A percentile compares a stretch with the other conserved stretches of the same genome.
These are phyloP conservation scores for Fraxinus baroniana DNA, from an alignment of 305 asterid species.

Conservation along the genomic window DNA sequence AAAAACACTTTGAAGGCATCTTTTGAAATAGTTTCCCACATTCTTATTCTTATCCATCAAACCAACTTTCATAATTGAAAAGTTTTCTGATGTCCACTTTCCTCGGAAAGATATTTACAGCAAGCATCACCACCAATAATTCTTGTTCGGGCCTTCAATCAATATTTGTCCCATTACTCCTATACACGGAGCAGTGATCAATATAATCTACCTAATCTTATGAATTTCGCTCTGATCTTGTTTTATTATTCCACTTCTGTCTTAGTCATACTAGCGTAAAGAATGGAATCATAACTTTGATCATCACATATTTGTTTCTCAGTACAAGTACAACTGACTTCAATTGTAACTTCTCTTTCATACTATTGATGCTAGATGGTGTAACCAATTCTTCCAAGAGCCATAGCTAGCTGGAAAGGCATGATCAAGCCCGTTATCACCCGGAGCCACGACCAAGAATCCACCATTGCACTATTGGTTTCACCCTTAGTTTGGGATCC, in stretches of 20 bases:
- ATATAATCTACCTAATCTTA: not conserved
- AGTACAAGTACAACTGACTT: not conserved
- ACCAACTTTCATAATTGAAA: not conserved
- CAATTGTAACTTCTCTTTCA: not conserved
- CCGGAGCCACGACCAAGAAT: not conserved
- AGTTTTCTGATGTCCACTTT: not conserved
- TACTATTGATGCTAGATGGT: not conserved
- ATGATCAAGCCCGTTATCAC: not conserved
- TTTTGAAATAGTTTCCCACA: not conserved
- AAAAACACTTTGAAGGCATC: not conserved
- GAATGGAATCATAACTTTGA: not conserved
- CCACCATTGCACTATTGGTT: not conserved
- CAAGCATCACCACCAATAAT: not conserved
- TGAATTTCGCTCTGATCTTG: not conserved
- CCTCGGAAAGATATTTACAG: not conserved
- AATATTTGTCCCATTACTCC: not conserved
- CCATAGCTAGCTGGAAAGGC: not conserved
- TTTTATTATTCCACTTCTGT: not conserved
- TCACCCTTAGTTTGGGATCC: not conserved
- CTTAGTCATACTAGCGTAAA: not conserved
- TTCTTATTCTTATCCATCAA: not conserved
- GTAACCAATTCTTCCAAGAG: not conserved
- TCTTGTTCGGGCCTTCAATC: not conserved
- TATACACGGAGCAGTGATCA: not conserved
- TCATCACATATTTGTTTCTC: not conserved